Evolutionary conservation across 139 green algal species (phyloP), one percentile per base, ranked within the genome.

Genomic region (Micromonas pusilla): DNA sequence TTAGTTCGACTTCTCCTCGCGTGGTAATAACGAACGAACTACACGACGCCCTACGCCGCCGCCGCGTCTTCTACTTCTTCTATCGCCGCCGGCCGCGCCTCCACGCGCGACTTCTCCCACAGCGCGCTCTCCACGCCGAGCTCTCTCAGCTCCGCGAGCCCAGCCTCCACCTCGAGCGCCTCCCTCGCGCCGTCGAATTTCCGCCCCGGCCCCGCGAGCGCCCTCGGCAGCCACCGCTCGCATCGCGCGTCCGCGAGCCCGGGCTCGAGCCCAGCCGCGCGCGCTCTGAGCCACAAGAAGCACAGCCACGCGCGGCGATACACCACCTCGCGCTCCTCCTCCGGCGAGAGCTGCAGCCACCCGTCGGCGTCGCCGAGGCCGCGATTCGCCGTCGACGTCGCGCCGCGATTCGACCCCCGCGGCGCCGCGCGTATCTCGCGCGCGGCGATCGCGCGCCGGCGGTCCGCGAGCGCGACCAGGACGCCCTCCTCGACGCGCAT

Each of bases 271-370:
- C 30, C 13, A 25, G 65, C 65, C 30, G 23, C 65, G n/a, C 65
- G 4, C 65, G 65, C 65, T 5, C 65, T 25, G 2, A 13, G 13
- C 65, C 65, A 72, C 65, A 72, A 26, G 13, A 72, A 39, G 3
- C 28, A 2, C 26, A 72, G 30, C 65, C 65, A 72, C 65, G 65
- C 65, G 65, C 65, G 65, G 4, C 65, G 65, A 16, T 52, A 72
- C 26, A 26, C 26, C 3, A 72, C 32, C 30, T 72, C 65, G 28
- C 23, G 3, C 26, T 52, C 33, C 30, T 72, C 65, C 3, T 38
- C 65, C 13, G 4, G n/a, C n/a, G n/a, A 45, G n/a, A 72, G 45
- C 45, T 9, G 9, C 9, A 57, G 9, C 45, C 45, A 57, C 9
- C 16, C 45, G 9, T 16, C 45, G 45, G 45, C 9, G 9, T 16